Base-by-base conservation (phyloP, 345 rosid species). In the Triadica sebifera region DNA sequence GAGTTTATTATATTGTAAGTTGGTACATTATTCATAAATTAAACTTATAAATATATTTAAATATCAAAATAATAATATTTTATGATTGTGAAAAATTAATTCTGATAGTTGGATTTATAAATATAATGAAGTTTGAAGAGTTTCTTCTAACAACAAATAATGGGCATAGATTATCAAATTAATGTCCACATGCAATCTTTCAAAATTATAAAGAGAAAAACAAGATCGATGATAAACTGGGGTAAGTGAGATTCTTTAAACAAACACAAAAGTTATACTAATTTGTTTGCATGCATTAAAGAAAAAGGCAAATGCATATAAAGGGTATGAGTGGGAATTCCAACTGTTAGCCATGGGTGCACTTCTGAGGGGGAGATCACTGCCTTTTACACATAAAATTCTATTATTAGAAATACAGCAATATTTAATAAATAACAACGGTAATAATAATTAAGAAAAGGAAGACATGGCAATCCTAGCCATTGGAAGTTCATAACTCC, bases 311-410 rank as follows among this genome's bases (percentile, higher is more conserved):
- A 4, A 50, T 12, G 8, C 24, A 29, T 29, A 29, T 13, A 25
- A 51, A 73, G 55, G 45, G 49, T 4, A 49, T n/a, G 41, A 68
- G 83, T 81, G 80, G 84, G 66, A 57, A 25, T 29, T 29, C 34
- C 34, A 29, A 29, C 1, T 29, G 34, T 29, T 29, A 29, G 34
- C 2, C 34, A 29, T 29, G 34, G 34, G 84, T 87, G 86, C 84
- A 75, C 73, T 74, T 78, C 79, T 66, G 80, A 76, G 69, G 46
- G 62, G 81, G 81, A 79, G 59, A 51, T 78, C 80, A 70, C 82
- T 79, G 57, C 70, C 22, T 77, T 71, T 38, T 0, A 4, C 8
- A 45, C 53, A 47, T 22, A 43, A 61, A 15, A 43, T 43, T 8
- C 1, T 43, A 5, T 43, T 29, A 29, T 29, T 29, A 29, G 34